Evolutionary conservation across 2,329 filamentous ascomycete genomes (phyloP).

Genomic region (Nemania serpens): DNA sequence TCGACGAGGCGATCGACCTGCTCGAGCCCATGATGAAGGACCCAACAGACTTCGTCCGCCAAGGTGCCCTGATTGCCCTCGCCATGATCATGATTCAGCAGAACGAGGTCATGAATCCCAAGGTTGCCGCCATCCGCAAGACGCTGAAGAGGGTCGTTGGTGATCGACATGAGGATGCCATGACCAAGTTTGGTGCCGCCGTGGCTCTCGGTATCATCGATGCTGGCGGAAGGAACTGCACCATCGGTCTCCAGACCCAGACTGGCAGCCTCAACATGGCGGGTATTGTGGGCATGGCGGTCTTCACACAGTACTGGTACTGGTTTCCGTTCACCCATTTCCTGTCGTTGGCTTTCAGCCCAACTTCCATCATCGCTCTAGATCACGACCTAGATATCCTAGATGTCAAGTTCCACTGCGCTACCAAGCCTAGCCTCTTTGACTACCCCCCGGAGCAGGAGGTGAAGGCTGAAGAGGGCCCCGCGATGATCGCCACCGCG

Average conservation of each 20-base stretch:
- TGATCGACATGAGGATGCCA: constrained; percentile 96
- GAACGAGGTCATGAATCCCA: constrained; percentile 98
- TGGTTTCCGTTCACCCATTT: constrained; percentile 99
- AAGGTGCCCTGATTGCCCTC: constrained; percentile 90
- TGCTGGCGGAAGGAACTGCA: constrained; percentile 96
- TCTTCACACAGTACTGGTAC: constrained; percentile 99
- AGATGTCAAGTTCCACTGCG: constrained; percentile 93
- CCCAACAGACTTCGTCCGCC: constrained; percentile 95
- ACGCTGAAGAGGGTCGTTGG: constrained; percentile 91
- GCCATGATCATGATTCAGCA: constrained; percentile 99
- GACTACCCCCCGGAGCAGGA: constrained; percentile 98
- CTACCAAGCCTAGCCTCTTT: constrained; percentile 91
- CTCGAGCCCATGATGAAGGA: constrained; percentile 99
- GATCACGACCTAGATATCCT: constrained; percentile 94
- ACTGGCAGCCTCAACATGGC: constrained; percentile 99
- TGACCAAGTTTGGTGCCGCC: constrained; percentile 98
- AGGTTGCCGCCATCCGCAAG: constrained; percentile 88
- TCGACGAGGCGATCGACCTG: constrained; percentile 94
- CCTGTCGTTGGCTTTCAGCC: constrained; percentile 93
- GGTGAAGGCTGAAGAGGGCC: constrained; percentile 90
- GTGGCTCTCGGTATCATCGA: constrained; percentile 96
- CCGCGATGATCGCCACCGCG: constrained; percentile 91
- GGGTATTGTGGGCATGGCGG: constrained; percentile 94
- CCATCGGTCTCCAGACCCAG: constrained; percentile 95
- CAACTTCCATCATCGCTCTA: constrained; percentile 91